These are phyloP conservation scores for Rhododendron williamsianum DNA, from an alignment of 148 eudicot genomes.

Conservation along the genomic window DNA sequence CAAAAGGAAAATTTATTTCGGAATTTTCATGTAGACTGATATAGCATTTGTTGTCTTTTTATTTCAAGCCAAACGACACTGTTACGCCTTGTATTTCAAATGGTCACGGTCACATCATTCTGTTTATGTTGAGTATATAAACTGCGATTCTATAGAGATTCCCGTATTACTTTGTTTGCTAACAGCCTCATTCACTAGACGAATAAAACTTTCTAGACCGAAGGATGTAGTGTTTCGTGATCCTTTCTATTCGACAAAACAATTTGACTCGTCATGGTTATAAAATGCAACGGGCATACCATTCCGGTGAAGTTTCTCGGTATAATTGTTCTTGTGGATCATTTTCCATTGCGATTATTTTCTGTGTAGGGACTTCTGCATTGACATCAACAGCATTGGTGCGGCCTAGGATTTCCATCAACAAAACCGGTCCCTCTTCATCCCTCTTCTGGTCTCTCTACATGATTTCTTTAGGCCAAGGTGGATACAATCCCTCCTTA, in stretches of 20 bases:
- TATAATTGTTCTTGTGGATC: not conserved
- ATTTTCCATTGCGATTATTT: not conserved
- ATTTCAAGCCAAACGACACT: not conserved
- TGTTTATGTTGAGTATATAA: not conserved
- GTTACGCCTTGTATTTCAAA: not conserved
- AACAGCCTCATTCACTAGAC: not conserved
- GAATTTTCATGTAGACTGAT: not conserved
- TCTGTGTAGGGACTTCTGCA: constrained; percentile 66
- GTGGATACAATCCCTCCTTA: constrained; percentile 81
- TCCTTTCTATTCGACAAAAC: not conserved
- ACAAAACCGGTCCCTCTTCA: constrained; percentile 33
- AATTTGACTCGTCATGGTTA: not conserved
- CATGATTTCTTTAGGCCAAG: constrained; percentile 74
- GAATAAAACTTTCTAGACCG: not conserved
- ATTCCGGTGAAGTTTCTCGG: not conserved
- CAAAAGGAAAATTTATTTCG: not conserved
- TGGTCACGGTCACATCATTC: not conserved
- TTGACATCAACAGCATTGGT: constrained; percentile 57
- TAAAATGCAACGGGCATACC: not conserved
- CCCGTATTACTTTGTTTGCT: not conserved
- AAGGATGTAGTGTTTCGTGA: not conserved
- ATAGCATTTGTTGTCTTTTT: not conserved
- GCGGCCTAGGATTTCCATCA: constrained; percentile 35
- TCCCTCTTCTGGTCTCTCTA: constrained; percentile 65
- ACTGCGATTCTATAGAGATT: not conserved